Conservation (phyloP, 1,284 basidiomycete species). For the Macrocystidia cucumis region DNA sequence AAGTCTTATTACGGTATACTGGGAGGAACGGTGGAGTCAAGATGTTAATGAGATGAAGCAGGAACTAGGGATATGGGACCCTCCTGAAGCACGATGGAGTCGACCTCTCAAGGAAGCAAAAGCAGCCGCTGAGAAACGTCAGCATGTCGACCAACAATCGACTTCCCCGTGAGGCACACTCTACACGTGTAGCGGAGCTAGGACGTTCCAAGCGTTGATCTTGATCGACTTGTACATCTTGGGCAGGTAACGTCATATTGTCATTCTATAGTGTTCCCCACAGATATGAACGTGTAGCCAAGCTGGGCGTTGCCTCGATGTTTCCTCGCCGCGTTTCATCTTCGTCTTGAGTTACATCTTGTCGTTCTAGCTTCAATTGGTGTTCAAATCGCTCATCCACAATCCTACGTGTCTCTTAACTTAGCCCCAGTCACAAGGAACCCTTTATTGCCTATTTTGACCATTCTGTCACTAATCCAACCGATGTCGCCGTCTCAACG, state of each 20-base stretch:
- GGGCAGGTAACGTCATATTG: not conserved
- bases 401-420: no score
- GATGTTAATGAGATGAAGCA: conserved; percentile 72
- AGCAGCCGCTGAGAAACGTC: conserved; percentile 29
- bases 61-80: conserved; percentile 81
- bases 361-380: no score
- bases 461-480: no score
- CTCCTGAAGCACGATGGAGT: conserved; percentile 59
- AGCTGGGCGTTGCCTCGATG: not conserved
- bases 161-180: no score
- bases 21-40: conserved; percentile 93
- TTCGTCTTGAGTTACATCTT: no score
- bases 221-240: not conserved
- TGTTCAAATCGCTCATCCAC: no score
- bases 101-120: conserved; percentile 51
- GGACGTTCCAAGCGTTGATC: conserved; percentile 1
- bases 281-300: not conserved
- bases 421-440: no score
- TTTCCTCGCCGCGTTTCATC: no score
- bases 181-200: no score
- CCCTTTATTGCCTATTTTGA: no score
- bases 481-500: no score
- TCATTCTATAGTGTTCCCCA: not conserved
- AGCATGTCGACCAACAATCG: conserved; percentile 2
- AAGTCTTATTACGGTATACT: conserved; percentile 87